Evolutionary conservation across 202 grass and related monocot genomes (phyloP).

Genomic region (Schoenoplectus tabernaemontani): DNA sequence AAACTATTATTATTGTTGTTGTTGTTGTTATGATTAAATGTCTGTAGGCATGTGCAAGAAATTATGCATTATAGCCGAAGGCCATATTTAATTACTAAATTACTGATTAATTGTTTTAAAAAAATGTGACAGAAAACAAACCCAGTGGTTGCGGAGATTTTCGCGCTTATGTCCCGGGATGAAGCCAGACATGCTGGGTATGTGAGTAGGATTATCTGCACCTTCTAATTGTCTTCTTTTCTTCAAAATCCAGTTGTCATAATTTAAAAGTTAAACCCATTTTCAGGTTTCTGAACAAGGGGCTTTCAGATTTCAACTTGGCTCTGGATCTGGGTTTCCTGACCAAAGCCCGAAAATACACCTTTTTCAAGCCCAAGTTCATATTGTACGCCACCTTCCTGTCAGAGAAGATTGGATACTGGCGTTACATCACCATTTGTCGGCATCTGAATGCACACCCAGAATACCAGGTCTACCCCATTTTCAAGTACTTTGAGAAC

Average conservation of each 20-base stretch:
- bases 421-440: constrained; percentile 98
- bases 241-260: constrained; percentile 13
- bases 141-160: constrained; percentile 88
- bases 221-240: neutral
- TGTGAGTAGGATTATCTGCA: neutral
- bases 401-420: constrained; percentile 96
- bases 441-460: constrained; percentile 83
- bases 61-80: neutral
- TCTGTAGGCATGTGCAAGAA: no score
- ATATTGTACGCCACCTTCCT: constrained; percentile 97
- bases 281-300: constrained; percentile 92
- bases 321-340: constrained; percentile 84
- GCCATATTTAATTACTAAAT: neutral
- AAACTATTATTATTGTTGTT: constrained; percentile 9
- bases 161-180: constrained; percentile 97
- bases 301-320: constrained; percentile 91
- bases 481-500: constrained; percentile 99
- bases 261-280: neutral
- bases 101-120: neutral
- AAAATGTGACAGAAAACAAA: constrained; percentile 74
- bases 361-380: constrained; percentile 99
- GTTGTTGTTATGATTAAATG: no score
- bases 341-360: constrained; percentile 99
- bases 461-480: constrained; percentile 81
- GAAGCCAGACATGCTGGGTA: constrained; percentile 96